Evolutionary conservation across 176 grass and related monocot genomes (phyloP).

Genomic region (Oryza glumipatula): DNA sequence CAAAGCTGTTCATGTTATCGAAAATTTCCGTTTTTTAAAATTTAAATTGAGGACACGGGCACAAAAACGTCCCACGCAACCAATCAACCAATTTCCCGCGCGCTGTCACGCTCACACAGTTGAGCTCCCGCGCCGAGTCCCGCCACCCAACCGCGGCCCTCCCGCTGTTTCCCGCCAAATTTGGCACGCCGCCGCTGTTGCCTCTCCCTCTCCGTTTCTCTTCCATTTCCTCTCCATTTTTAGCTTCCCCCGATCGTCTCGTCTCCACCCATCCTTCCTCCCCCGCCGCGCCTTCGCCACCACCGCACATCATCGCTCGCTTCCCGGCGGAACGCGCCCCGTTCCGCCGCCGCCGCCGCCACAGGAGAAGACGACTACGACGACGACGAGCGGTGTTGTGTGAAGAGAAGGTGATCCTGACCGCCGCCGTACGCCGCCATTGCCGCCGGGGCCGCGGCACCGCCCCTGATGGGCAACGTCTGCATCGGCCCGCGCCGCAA

Average conservation of each 20-base stretch:
- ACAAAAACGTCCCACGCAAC: too few relatives aligned
- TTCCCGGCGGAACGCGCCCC: conserved; percentile 44
- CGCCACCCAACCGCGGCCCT: background rate
- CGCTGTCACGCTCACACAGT: background rate
- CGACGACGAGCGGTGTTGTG: background rate
- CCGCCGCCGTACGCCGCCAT: background rate
- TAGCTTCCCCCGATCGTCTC: conserved; percentile 40
- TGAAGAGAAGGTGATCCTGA: background rate
- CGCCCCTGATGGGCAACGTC: conserved; percentile 60
- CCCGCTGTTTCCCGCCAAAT: conserved; percentile 22
- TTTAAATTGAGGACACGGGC: too few relatives aligned
- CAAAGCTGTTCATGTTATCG: too few relatives aligned
- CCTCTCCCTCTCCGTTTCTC: conserved; percentile 7
- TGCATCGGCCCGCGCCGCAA: conserved; percentile 43
- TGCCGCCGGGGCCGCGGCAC: conserved; percentile 28
- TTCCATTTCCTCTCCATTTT: background rate
- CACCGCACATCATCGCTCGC: background rate
- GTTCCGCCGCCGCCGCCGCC: conserved; percentile 37
- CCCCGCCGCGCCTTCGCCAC: too few relatives aligned
- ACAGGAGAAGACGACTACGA: background rate
- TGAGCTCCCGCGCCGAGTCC: background rate
- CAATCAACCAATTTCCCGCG: background rate
- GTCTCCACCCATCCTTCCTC: conserved; percentile 19
- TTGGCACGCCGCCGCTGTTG: conserved; percentile 17
- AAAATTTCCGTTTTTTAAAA: too few relatives aligned